Conservation (phyloP, 129 eudicot genomes). For the Rutidosis leptorrhynchoides region DNA sequence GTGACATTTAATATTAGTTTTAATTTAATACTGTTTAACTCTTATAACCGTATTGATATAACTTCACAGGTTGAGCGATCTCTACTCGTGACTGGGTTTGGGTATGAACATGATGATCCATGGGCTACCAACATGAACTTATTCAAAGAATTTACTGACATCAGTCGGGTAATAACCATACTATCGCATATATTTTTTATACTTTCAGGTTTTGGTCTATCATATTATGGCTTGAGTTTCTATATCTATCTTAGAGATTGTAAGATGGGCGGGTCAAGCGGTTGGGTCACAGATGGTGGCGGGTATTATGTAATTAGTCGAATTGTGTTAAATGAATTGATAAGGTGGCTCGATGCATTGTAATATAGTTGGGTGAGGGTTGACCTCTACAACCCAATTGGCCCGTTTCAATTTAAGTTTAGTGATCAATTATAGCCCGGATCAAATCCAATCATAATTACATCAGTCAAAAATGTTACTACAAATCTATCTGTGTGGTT, state of each 20-base stretch:
- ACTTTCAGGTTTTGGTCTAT: background rate
- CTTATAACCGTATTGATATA: background rate
- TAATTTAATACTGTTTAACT: background rate
- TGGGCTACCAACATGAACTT: slow-evolving; percentile 92
- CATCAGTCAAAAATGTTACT: background rate
- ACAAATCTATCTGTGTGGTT: background rate
- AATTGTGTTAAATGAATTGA: background rate
- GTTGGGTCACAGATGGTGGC: background rate
- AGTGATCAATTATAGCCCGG: background rate
- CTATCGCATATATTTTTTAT: slow-evolving; percentile 1
- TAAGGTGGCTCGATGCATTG: background rate
- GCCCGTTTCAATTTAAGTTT: background rate
- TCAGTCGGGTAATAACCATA: slow-evolving; percentile 70
- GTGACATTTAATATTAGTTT: background rate
- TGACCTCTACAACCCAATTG: background rate
- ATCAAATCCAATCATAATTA: background rate
- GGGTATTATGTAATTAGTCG: background rate
- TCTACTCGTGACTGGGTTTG: slow-evolving; percentile 95
- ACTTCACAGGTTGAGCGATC: slow-evolving; percentile 72
- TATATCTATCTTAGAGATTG: slow-evolving; percentile 17
- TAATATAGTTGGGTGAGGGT: background rate
- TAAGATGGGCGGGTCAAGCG: slow-evolving; percentile 6
- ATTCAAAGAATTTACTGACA: slow-evolving; percentile 89
- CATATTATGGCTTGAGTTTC: background rate
- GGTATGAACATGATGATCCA: slow-evolving; percentile 97